Evolutionary conservation across 2,329 filamentous ascomycete species (phyloP).

Genomic region (Nannizzia gypsea): DNA sequence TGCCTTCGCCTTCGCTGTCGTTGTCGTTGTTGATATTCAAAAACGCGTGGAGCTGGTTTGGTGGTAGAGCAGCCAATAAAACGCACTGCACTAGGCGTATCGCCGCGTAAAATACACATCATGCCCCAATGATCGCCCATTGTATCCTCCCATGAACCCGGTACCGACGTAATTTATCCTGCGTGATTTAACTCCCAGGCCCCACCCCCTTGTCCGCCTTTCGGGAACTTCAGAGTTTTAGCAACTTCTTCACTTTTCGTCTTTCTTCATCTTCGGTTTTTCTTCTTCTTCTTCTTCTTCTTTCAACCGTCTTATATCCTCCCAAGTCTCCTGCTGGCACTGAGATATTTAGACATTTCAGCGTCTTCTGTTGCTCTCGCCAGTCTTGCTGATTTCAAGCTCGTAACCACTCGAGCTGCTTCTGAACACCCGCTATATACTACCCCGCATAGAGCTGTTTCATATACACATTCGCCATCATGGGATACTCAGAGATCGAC

Average conservation of each 20-base stretch:
- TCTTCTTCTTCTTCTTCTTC: conserved; percentile 12
- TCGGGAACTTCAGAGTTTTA: neutral
- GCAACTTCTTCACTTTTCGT: neutral
- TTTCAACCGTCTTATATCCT: conserved; percentile 7
- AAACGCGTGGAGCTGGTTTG: neutral
- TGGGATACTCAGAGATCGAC: conserved; percentile 83
- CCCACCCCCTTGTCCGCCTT: neutral
- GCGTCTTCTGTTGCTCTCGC: conserved; percentile 2
- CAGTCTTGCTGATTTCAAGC: neutral
- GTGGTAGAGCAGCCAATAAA: neutral
- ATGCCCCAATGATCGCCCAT: neutral
- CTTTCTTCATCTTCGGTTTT: conserved; percentile 11
- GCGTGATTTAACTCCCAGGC: neutral
- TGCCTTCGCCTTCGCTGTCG: neutral
- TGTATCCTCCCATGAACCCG: neutral
- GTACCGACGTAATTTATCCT: neutral
- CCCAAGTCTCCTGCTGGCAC: conserved; percentile 16
- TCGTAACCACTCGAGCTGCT: neutral
- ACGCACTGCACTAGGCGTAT: neutral
- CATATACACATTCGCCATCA: conserved; percentile 39
- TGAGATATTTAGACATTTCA: conserved; percentile 9
- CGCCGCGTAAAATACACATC: neutral
- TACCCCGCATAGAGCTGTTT: neutral
- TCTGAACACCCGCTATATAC: neutral
- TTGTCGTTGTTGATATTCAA: neutral